Conservation (phyloP, 140 eudicot species). For the Stevia rebaudiana region DNA sequence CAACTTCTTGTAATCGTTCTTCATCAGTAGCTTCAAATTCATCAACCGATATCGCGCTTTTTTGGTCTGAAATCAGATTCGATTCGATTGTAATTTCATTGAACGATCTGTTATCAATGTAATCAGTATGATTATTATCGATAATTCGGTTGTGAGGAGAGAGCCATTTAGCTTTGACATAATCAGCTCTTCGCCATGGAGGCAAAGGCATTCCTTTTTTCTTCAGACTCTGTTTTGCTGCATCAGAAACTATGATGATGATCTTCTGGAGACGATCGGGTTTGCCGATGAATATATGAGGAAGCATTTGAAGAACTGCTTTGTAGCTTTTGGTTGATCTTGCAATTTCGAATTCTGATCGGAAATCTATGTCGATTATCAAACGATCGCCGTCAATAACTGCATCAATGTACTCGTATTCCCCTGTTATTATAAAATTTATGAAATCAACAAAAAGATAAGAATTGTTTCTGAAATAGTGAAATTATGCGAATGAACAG, state of each 20-base stretch:
- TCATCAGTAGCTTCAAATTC: slow-evolving; percentile 16
- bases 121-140: background rate
- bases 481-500: background rate
- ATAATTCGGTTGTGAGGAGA: slow-evolving; percentile 38
- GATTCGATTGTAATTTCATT: slow-evolving; percentile 8
- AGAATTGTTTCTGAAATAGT: no score
- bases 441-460: background rate
- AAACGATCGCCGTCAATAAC: slow-evolving; percentile 51
- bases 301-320: slow-evolving; percentile 54
- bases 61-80: slow-evolving; percentile 9
- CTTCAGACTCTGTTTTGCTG: slow-evolving; percentile 74
- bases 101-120: background rate
- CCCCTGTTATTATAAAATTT: slow-evolving; percentile 42
- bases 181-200: slow-evolving; percentile 90
- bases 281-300: slow-evolving; percentile 66
- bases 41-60: slow-evolving; percentile 7
- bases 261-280: slow-evolving; percentile 68
- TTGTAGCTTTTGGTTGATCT: slow-evolving; percentile 69
- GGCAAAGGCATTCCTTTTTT: slow-evolving; percentile 88
- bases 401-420: slow-evolving; percentile 67
- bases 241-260: slow-evolving; percentile 52
- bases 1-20: background rate
- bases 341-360: slow-evolving; percentile 83
- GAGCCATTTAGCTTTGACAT: slow-evolving; percentile 83
- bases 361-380: slow-evolving; percentile 79